These are phyloP conservation scores for Ceratobasidium sp. DNA, from an alignment of 1,284 basidiomycete genomes.

Conservation along the genomic window DNA sequence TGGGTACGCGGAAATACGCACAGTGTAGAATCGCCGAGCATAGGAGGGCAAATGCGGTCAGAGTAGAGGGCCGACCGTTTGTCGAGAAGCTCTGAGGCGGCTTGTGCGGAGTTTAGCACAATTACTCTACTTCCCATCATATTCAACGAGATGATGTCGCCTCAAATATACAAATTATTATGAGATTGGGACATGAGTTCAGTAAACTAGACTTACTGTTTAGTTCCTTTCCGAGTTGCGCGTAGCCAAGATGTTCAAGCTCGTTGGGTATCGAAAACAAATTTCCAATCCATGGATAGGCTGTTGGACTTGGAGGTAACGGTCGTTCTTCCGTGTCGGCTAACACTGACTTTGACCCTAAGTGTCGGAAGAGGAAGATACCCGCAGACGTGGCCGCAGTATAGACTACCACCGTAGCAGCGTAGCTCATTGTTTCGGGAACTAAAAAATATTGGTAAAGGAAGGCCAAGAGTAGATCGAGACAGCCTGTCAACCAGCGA, in stretches of 20 bases:
- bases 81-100: conserved; percentile 8
- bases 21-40: conserved; percentile 6
- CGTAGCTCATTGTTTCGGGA: too few species aligned
- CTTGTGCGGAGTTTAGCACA: conserved; percentile 5
- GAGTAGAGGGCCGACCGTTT: conserved; percentile 27
- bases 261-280: conserved; percentile 27
- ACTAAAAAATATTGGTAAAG: too few species aligned
- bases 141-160: conserved; percentile 15
- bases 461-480: too few species aligned
- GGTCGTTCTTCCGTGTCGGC: neutral
- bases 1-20: neutral
- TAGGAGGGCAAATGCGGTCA: conserved; percentile 11
- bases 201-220: neutral
- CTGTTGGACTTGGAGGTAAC: conserved; percentile 12
- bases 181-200: neutral
- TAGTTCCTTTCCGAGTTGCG: conserved; percentile 14
- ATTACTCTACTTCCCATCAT: conserved; percentile 11
- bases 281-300: conserved; percentile 23
- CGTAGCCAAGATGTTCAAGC: conserved; percentile 11
- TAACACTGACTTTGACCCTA: too few species aligned
- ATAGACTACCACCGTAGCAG: too few species aligned
- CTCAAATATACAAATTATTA: neutral
- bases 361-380: too few species aligned
- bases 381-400: too few species aligned
- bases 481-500: too few species aligned